Conservation (phyloP, 208 protist genomes). For the Balamuthia mandrillaris region DNA sequence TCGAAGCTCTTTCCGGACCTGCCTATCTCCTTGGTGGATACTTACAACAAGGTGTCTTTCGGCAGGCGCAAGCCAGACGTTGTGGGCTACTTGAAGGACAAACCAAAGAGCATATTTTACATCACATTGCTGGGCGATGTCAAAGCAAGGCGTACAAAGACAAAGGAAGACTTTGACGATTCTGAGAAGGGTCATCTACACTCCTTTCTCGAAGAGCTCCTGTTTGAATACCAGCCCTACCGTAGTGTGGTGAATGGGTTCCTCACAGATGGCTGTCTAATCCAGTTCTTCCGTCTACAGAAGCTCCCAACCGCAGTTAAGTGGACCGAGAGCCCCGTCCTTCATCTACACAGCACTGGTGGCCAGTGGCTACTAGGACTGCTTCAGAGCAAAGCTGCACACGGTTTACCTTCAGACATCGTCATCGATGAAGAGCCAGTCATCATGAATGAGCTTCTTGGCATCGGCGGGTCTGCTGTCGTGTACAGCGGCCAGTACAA, state of each 20-base stretch:
- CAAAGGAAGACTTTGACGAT: background rate
- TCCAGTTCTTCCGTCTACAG: background rate
- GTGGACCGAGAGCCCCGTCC: background rate
- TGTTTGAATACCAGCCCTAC: conserved; percentile 8
- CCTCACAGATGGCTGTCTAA: conserved; percentile 8
- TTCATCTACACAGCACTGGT: background rate
- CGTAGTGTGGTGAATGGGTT: background rate
- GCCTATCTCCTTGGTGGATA: background rate
- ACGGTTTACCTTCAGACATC: background rate
- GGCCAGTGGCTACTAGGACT: conserved; percentile 6
- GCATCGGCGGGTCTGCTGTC: background rate
- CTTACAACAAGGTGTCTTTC: background rate
- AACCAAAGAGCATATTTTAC: background rate
- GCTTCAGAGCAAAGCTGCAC: background rate
- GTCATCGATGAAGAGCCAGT: background rate
- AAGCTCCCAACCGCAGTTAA: background rate
- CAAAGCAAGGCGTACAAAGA: background rate
- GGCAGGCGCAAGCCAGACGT: background rate
- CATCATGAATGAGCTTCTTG: background rate
- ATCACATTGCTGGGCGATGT: background rate
- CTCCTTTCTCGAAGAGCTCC: background rate
- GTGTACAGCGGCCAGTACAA: background rate
- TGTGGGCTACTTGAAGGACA: background rate
- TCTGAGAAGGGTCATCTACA: background rate
- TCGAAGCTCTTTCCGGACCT: background rate